These are phyloP conservation scores for Holtermannia corniformis DNA, from an alignment of 768 basidiomycete species.

Conservation along the genomic window DNA sequence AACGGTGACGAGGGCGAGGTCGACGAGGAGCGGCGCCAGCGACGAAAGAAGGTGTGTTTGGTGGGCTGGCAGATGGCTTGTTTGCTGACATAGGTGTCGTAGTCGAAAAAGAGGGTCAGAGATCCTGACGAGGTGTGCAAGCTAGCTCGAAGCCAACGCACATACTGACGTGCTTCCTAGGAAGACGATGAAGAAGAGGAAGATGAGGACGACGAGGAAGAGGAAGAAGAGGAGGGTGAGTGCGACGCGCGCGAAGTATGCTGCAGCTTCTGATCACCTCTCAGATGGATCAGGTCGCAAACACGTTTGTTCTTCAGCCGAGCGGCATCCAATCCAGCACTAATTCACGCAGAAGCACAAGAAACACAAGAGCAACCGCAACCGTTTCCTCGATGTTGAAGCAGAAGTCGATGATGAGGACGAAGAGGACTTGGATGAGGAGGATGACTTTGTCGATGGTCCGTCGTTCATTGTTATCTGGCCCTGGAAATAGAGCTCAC, in stretches of 20 bases:
- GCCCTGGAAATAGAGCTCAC: not conserved
- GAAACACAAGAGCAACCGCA: constrained; percentile 47
- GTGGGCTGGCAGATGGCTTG: not conserved
- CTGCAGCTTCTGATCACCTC: not conserved
- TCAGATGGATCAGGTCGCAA: constrained; percentile 5
- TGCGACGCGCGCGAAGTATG: not conserved
- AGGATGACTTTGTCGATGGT: constrained; percentile 43
- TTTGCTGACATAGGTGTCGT: not conserved
- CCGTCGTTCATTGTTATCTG: constrained; percentile 4
- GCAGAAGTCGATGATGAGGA: constrained; percentile 96
- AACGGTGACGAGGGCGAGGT: constrained; percentile 14
- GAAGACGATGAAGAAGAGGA: constrained; percentile 43
- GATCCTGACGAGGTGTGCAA: not conserved
- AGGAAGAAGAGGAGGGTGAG: constrained; percentile 25
- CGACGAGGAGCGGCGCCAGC: not conserved
- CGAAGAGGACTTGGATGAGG: constrained; percentile 72
- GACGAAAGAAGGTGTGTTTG: not conserved
- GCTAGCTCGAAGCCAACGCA: not conserved
- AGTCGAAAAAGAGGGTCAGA: constrained; percentile 2
- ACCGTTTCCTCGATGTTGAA: constrained; percentile 88
- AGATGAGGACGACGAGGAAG: constrained; percentile 42
- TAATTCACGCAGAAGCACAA: constrained; percentile 47
- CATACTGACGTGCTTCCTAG: not conserved
- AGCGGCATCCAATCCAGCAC: not conserved
- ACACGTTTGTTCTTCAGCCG: constrained; percentile 4